phyloP scores from a whole-genome alignment of 2,329 filamentous ascomycete species.

The Anthostomella pinea region DNA sequence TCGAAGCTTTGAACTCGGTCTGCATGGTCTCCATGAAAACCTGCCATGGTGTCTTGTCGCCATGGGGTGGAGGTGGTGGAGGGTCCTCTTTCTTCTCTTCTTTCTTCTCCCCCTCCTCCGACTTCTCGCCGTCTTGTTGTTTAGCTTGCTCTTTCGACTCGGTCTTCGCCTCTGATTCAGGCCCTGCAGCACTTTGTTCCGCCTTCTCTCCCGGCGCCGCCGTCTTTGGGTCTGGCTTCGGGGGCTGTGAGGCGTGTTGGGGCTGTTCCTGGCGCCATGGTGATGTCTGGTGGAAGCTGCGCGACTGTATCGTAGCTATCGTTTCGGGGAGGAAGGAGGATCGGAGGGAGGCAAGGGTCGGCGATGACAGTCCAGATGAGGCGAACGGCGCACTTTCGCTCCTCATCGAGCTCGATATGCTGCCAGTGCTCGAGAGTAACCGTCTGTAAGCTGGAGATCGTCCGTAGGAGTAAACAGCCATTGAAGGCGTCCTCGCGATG shows the following conservation, averaged over 20 bases:
- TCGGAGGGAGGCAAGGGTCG: conserved; percentile 39
- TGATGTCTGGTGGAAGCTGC: conserved; percentile 39
- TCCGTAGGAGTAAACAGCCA: conserved; percentile 36
- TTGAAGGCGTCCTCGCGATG: conserved; percentile 41
- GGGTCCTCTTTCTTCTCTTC: conserved; percentile 64
- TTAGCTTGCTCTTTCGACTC: conserved; percentile 44
- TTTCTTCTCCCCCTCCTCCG: conserved; percentile 49
- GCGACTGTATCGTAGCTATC: conserved; percentile 37
- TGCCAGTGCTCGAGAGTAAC: conserved; percentile 36
- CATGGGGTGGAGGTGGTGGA: conserved; percentile 90
- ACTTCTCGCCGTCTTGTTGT: conserved; percentile 44
- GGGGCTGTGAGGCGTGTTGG: conserved; percentile 24
- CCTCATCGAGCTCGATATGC: conserved; percentile 28
- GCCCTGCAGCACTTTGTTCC: conserved; percentile 36
- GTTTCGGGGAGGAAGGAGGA: conserved; percentile 45
- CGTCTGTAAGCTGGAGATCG: conserved; percentile 48
- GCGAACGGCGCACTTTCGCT: conserved; percentile 27
- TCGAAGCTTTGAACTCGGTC: conserved; percentile 90
- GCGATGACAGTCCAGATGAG: conserved; percentile 25
- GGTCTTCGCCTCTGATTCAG: conserved; percentile 37
- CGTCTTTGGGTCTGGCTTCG: conserved; percentile 33
- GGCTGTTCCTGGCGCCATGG: conserved; percentile 32
- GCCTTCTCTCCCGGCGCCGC: conserved; percentile 34
- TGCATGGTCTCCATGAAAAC: conserved; percentile 98
- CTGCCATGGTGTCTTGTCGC: conserved; percentile 97